These are phyloP conservation scores for Bocquillonia castaneifolia DNA, from an alignment of 441 rosid genomes.

Conservation along the genomic window DNA sequence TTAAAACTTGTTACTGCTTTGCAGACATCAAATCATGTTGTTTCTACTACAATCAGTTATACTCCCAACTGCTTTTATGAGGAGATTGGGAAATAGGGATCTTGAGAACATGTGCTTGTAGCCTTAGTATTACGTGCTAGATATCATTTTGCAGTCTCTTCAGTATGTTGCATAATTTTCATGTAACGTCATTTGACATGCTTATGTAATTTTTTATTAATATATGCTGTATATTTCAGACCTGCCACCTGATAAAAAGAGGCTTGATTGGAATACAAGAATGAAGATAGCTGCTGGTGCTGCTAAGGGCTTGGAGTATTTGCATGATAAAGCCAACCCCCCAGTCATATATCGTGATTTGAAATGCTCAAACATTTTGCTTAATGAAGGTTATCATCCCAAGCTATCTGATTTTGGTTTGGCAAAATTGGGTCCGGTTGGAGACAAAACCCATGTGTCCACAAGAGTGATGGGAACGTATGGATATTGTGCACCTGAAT, in stretches of 20 bases:
- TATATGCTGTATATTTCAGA: slow-evolving; percentile 36
- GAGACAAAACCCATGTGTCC: slow-evolving; percentile 89
- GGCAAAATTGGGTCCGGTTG: slow-evolving; percentile 96
- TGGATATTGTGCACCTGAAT: slow-evolving; percentile 95
- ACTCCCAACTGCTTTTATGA: neutral
- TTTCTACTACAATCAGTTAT: neutral
- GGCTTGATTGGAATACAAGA: slow-evolving; percentile 85
- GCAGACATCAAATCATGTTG: neutral
- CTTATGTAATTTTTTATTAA: slow-evolving; percentile 7
- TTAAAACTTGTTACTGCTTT: neutral
- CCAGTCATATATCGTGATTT: slow-evolving; percentile 93
- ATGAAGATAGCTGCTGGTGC: slow-evolving; percentile 98
- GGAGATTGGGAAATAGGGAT: neutral
- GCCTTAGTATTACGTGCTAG: slow-evolving; percentile 4
- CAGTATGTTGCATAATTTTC: neutral
- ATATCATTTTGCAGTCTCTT: neutral
- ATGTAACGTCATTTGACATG: neutral
- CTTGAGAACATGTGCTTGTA: neutral
- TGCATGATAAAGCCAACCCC: slow-evolving; percentile 80
- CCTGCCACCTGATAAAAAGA: slow-evolving; percentile 60
- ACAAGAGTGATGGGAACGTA: slow-evolving; percentile 97
- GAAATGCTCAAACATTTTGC: slow-evolving; percentile 87
- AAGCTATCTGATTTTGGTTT: slow-evolving; percentile 93
- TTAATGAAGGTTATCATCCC: slow-evolving; percentile 74
- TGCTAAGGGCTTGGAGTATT: slow-evolving; percentile 85